Evolutionary conservation across 176 grass and related monocot species (phyloP), one percentile per base, ranked within the genome.

Genomic region (Avena insularis): DNA sequence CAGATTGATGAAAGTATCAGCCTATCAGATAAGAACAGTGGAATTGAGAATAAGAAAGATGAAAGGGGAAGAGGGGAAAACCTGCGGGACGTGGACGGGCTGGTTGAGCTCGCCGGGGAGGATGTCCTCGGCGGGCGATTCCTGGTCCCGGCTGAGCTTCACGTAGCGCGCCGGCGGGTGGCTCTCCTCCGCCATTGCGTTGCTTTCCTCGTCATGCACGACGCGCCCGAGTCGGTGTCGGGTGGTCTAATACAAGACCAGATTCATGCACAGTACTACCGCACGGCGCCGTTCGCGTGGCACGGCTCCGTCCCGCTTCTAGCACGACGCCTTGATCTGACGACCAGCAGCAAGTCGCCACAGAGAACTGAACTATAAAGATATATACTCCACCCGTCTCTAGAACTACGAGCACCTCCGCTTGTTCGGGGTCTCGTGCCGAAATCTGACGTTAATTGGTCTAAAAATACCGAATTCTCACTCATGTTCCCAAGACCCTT

Each of bases 61-160:
- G 43, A 6, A 15, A 9, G 21, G 23, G 57, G 17, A 69, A 43
- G 8, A 2, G 2, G 2, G 3, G n/a, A 50, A 3, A 9, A 50
- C n/a, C 89, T 94, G 89, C 9, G 94, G 94, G 56, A 98, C 92
- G 64, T 88, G 92, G 45, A 98, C 86, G 50, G 92, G 92, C 83
- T 98, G 97, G 91, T 96, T 98, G 92, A 96, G 90, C 71, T 98
- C 94, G 71, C 90, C 92, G 66, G 92, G 97, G 76, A 55, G 87
- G 89, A 96, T 98, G 76, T 96, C 94, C 83, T 98, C 92, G 57
- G 76, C 49, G 9, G 90, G 97, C 29, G 90, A 85, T 27, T 98
- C 97, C 70, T 98, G 94, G 9, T 94, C 94, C 83, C 92, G 91
- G 40, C 67, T 93, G 21, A 98, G 90, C 92, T 98, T 96, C 65